Conservation (phyloP, 768 basidiomycete genomes). For the Inosperma sp. region DNA sequence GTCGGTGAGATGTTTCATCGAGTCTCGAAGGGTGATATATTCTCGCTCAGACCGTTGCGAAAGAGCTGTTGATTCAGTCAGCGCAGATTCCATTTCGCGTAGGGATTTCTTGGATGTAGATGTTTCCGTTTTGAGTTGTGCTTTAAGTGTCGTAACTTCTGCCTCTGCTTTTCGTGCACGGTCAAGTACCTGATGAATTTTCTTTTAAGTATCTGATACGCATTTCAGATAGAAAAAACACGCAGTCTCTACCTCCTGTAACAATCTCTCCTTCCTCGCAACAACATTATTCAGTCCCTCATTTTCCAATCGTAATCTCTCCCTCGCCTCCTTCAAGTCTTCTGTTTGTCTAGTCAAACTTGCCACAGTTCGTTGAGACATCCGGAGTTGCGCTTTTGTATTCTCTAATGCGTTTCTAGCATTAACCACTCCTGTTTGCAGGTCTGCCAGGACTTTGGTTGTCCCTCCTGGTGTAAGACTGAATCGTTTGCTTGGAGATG, state of each 20-base stretch:
- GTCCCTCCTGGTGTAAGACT: constrained; percentile 74
- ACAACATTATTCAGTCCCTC: constrained; percentile 87
- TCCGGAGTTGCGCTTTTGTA: constrained; percentile 73
- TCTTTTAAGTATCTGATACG: neutral
- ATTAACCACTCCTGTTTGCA: constrained; percentile 78
- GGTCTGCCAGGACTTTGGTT: constrained; percentile 82
- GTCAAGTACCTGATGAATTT: constrained; percentile 57
- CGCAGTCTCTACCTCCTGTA: constrained; percentile 64
- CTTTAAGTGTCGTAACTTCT: constrained; percentile 62
- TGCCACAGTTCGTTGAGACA: constrained; percentile 80
- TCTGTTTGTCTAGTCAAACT: constrained; percentile 82
- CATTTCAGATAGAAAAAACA: neutral
- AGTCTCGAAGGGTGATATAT: constrained; percentile 73
- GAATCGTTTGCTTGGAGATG: constrained; percentile 50
- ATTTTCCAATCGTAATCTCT: constrained; percentile 77
- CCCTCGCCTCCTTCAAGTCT: constrained; percentile 83
- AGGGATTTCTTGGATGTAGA: constrained; percentile 67
- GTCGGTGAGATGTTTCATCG: constrained; percentile 66
- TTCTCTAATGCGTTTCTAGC: constrained; percentile 81
- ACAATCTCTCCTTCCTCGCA: constrained; percentile 76
- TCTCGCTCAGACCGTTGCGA: constrained; percentile 81
- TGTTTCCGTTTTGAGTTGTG: constrained; percentile 71
- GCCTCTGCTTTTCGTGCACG: constrained; percentile 84
- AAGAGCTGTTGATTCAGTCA: constrained; percentile 69
- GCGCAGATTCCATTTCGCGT: constrained; percentile 73